phyloP scores from a whole-genome alignment of 345 rosid species.

The Lumnitzera racemosa region DNA sequence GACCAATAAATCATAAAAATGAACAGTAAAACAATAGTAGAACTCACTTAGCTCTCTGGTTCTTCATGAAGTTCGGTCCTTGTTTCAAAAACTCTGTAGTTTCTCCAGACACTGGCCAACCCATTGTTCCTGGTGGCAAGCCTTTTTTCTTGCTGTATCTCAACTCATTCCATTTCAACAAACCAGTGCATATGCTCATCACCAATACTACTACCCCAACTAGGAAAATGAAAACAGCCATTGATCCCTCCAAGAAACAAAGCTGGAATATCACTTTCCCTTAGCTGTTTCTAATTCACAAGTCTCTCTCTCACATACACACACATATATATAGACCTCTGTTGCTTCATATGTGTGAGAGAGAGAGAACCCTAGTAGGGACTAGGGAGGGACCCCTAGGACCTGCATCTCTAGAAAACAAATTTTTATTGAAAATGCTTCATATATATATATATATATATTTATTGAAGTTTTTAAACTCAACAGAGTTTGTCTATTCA shows the following conservation, averaged over 20 bases:
- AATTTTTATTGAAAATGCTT: too few species aligned
- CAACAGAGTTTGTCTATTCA: too few species aligned
- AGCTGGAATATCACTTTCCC: background rate
- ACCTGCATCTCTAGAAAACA: too few species aligned
- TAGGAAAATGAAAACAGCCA: conserved; percentile 38
- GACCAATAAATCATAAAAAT: too few species aligned
- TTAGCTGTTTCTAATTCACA: background rate
- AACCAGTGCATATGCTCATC: conserved; percentile 42
- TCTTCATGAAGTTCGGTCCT: conserved; percentile 78
- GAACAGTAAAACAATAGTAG: too few species aligned
- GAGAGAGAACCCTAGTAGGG: background rate
- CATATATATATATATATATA: too few species aligned
- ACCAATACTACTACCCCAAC: conserved; percentile 16
- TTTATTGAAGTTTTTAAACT: too few species aligned
- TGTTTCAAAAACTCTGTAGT: conserved; percentile 67
- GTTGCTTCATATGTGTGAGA: too few species aligned
- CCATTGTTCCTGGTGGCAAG: conserved; percentile 90
- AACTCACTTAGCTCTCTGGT: conserved; percentile 50
- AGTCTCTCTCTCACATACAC: background rate
- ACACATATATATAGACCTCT: conserved; percentile 6
- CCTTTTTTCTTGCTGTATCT: conserved; percentile 45
- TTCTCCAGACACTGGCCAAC: conserved; percentile 86
- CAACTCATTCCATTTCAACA: conserved; percentile 68
- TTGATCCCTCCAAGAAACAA: conserved; percentile 19
- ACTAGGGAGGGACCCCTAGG: too few species aligned